phyloP scores from a whole-genome alignment of 257 asterid genomes.

The Parsonsia alboflavescens region DNA sequence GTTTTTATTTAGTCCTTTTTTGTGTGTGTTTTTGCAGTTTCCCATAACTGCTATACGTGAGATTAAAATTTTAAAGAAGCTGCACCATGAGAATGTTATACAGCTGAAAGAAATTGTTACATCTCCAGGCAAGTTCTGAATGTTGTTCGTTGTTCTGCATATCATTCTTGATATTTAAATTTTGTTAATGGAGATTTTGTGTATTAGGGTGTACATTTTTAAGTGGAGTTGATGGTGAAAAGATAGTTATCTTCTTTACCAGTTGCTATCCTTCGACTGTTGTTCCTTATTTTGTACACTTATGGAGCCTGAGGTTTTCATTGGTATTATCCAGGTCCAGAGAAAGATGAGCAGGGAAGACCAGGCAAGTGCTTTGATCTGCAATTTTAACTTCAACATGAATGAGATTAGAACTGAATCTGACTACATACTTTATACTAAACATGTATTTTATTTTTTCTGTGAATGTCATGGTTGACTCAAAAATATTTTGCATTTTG shows the following conservation, averaged over 20 bases:
- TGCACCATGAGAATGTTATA: conserved; percentile 81
- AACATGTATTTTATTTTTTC: background rate
- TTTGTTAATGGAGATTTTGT: background rate
- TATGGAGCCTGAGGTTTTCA: background rate
- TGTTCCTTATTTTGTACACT: background rate
- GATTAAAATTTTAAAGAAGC: conserved; percentile 82
- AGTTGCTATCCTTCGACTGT: background rate
- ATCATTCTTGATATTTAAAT: conserved; percentile 1
- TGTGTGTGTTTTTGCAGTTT: conserved; percentile 41
- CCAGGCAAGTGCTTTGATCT: conserved; percentile 38
- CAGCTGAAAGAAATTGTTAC: conserved; percentile 86
- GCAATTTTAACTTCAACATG: background rate
- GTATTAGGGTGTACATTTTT: background rate
- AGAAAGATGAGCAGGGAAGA: conserved; percentile 60
- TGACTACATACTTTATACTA: background rate
- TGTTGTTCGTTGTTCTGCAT: background rate
- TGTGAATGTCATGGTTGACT: background rate
- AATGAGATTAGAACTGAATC: background rate
- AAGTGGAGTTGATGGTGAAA: background rate
- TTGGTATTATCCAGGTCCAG: conserved; percentile 55
- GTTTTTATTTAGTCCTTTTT: background rate
- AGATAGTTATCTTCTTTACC: background rate
- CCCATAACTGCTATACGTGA: conserved; percentile 91
- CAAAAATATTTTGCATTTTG: background rate
- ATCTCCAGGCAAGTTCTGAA: conserved; percentile 52